Base-by-base conservation (phyloP, 805 yeast species). In the Candida yuanshanica region DNA sequence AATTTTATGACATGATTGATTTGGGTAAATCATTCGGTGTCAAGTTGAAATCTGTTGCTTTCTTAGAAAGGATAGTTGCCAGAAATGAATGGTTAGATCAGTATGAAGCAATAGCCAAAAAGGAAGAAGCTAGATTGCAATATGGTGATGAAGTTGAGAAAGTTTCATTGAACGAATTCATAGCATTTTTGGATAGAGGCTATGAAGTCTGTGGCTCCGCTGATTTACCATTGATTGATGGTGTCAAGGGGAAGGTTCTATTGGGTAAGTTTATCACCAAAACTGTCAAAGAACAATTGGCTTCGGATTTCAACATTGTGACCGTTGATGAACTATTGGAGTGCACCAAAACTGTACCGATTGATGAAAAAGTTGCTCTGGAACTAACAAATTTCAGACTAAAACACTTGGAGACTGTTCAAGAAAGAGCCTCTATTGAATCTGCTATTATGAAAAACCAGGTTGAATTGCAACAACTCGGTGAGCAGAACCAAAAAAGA, bases 11-110 rank as follows among this genome's bases (percentile, higher is more conserved):
- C 32, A 56, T 82, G 55, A 71, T 80, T 20, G 72, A 68, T 34
- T 57, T 77, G 27, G 91, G 90, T 2, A 65, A 68, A 42, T 69
- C 79, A 3, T 74, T 81, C 52, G 84, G 84, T 4, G 58, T 84
- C 29, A 69, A 65, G 6, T 56, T 83, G 13, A 73, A 77, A 3
- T 70, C 81, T 5, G 55, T 66, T 11, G 68, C 67, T 20, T 42
- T 64, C 16, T 57, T 75, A 36, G 69, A 65, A 36, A 58, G 62
- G 24, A 52, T 72, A 4, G 58, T 67, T 10, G 49, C 60, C 23
- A 63, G 70, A 43, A 50, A 60, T 34, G 50, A 50, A 16, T 74
- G 80, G 78, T 25, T 66, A 18, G 59, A 60, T 3, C 51, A 43
- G 9, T 60, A 50, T 14, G 51, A 48, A 10, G 53, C 42, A 5